These are phyloP conservation scores for Pyricularia grisea DNA, from an alignment of 2,329 filamentous ascomycete genomes.

Conservation along the genomic window DNA sequence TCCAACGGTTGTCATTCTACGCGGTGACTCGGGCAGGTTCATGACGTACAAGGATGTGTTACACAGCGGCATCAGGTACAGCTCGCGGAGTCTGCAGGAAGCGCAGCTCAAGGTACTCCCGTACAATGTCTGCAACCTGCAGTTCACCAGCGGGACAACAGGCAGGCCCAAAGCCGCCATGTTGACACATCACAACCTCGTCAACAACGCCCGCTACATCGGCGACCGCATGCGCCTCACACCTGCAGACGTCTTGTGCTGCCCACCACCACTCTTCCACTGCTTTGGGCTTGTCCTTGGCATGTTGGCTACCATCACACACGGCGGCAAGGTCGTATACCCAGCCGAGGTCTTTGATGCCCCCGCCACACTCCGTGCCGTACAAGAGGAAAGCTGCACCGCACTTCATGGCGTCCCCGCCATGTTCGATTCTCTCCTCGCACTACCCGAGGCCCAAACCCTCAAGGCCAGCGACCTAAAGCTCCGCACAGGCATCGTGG, in stretches of 20 bases:
- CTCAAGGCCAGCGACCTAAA: conserved; percentile 31
- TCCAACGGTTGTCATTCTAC: conserved; percentile 50
- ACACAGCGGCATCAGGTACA: conserved; percentile 36
- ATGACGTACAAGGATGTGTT: conserved; percentile 51
- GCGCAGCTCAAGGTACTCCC: conserved; percentile 47
- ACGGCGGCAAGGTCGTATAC: conserved; percentile 69
- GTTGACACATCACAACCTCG: conserved; percentile 56
- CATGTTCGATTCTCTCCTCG: conserved; percentile 65
- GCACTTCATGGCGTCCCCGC: conserved; percentile 74
- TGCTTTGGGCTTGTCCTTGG: conserved; percentile 77
- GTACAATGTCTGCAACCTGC: conserved; percentile 62
- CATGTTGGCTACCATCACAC: conserved; percentile 61
- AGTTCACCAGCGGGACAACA: conserved; percentile 69
- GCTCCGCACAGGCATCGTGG: conserved; percentile 69
- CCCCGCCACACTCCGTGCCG: conserved; percentile 52
- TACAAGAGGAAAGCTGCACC: conserved; percentile 60
- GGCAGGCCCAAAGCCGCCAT: conserved; percentile 66
- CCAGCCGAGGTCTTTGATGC: conserved; percentile 67
- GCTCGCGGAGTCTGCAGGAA: conserved; percentile 32
- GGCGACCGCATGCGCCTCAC: conserved; percentile 67
- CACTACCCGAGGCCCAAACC: conserved; percentile 29
- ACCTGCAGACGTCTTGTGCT: conserved; percentile 61
- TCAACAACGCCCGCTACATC: conserved; percentile 61
- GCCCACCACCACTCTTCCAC: conserved; percentile 76
- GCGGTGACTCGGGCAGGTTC: conserved; percentile 44